These are phyloP conservation scores for Aegilops longissima DNA, from an alignment of 176 grass and related monocot genomes.

Conservation along the genomic window DNA sequence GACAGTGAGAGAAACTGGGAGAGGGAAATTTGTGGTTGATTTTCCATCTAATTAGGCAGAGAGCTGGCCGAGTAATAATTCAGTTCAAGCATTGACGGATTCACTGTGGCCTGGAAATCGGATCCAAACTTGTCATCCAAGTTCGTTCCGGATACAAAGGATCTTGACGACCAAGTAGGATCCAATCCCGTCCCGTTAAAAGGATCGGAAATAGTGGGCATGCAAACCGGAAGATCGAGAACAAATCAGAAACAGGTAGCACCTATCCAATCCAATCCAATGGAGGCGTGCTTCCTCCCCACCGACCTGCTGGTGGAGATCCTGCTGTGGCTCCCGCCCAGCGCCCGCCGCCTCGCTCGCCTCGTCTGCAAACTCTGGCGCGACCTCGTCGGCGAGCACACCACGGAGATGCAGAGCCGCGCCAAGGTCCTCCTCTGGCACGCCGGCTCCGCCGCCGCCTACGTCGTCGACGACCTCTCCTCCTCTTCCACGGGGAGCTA, in stretches of 20 bases:
- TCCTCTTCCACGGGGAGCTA: neutral
- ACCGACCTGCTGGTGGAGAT: neutral
- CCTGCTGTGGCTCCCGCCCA: neutral
- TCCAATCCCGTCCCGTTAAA: too few species aligned
- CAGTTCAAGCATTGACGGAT: too few species aligned
- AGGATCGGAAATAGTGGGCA: too few species aligned
- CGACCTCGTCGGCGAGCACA: neutral
- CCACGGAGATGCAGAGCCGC: neutral
- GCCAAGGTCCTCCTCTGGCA: neutral
- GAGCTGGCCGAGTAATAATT: too few species aligned
- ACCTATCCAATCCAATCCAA: neutral
- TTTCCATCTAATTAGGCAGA: too few species aligned
- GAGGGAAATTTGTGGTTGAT: too few species aligned
- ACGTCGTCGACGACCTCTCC: neutral
- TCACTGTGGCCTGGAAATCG: too few species aligned
- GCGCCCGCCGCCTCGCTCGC: too few species aligned
- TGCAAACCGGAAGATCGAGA: neutral
- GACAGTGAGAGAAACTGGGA: too few species aligned
- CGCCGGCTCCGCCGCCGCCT: neutral
- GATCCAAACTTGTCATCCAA: neutral
- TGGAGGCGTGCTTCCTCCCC: neutral
- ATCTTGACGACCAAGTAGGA: neutral
- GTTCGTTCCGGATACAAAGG: neutral
- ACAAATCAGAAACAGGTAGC: neutral
- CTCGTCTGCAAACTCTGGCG: neutral